Conservation (phyloP, 441 rosid genomes). For the Breynia disticha region DNA sequence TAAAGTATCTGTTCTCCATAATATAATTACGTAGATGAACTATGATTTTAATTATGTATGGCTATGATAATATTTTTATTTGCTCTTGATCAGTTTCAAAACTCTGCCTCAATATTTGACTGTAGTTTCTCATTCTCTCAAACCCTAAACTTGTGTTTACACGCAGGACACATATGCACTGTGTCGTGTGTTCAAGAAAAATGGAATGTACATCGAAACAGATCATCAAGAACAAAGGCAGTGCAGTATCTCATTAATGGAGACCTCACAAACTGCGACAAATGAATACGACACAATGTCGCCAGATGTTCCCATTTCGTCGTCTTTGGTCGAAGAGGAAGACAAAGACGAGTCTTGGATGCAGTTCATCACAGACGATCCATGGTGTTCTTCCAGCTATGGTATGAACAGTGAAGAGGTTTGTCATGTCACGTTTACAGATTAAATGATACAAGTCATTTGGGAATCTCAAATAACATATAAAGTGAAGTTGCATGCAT, state of each 20-base stretch:
- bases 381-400: constrained; percentile 52
- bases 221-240: constrained; percentile 73
- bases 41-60: not conserved
- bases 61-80: not conserved
- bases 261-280: constrained; percentile 26
- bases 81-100: no score
- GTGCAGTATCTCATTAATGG: constrained; percentile 40
- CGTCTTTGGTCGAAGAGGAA: constrained; percentile 53
- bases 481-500: not conserved
- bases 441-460: constrained; percentile 7
- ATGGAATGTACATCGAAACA: constrained; percentile 60
- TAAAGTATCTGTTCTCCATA: no score
- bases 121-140: no score
- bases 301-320: constrained; percentile 50
- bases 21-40: no score
- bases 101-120: no score
- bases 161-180: constrained; percentile 80
- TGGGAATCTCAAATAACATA: constrained; percentile 12
- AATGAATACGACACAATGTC: constrained; percentile 51
- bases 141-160: not conserved
- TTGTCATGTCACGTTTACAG: constrained; percentile 19
- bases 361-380: constrained; percentile 91
- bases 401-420: constrained; percentile 21
- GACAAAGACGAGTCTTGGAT: constrained; percentile 97
- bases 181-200: constrained; percentile 94